A percentile compares a stretch with the other conserved stretches of the same genome.
Evolutionary conservation across 495 filamentous ascomycete species (phyloP).

Genomic region (Chaetomium tenue): DNA sequence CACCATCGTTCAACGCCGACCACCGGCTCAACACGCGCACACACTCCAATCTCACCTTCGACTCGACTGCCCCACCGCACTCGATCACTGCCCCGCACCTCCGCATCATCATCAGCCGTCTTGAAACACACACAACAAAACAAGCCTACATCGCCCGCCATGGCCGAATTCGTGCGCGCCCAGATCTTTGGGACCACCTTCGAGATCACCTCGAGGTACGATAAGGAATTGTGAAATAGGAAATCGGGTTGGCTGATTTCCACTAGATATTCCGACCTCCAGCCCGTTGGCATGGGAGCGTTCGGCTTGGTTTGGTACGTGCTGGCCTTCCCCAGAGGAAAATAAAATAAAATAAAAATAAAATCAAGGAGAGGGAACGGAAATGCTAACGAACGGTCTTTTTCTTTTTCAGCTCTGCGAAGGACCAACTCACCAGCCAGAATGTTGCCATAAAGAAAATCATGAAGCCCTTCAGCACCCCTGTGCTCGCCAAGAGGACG

Average conservation of each 20-base stretch:
- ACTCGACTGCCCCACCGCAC: neutral
- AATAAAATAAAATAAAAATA: neutral
- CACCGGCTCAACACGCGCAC: neutral
- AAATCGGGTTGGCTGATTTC: conserved; percentile 24
- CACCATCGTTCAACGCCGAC: neutral
- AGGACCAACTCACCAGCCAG: conserved; percentile 92
- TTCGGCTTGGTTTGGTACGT: conserved; percentile 96
- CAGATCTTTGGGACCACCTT: conserved; percentile 99
- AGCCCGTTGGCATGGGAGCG: conserved; percentile 98
- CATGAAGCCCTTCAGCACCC: conserved; percentile 99
- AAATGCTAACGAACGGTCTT: conserved; percentile 27
- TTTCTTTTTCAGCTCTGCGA: conserved; percentile 69
- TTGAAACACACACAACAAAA: neutral
- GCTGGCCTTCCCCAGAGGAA: neutral
- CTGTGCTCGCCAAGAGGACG: conserved; percentile 92
- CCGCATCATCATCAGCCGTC: conserved; percentile 12
- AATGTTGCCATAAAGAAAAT: conserved; percentile 99
- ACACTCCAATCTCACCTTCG: neutral
- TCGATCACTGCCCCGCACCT: conserved; percentile 4
- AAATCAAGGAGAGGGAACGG: neutral
- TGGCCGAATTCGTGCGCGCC: conserved; percentile 98
- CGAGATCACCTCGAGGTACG: conserved; percentile 97
- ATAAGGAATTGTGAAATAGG: conserved; percentile 22
- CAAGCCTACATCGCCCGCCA: conserved; percentile 39
- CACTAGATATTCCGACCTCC: conserved; percentile 83